Percentiles rank a stretch among this genome's conserved stretches.
Conservation (phyloP, 1,284 basidiomycete species). For the Sporisorium graminicola region DNA sequence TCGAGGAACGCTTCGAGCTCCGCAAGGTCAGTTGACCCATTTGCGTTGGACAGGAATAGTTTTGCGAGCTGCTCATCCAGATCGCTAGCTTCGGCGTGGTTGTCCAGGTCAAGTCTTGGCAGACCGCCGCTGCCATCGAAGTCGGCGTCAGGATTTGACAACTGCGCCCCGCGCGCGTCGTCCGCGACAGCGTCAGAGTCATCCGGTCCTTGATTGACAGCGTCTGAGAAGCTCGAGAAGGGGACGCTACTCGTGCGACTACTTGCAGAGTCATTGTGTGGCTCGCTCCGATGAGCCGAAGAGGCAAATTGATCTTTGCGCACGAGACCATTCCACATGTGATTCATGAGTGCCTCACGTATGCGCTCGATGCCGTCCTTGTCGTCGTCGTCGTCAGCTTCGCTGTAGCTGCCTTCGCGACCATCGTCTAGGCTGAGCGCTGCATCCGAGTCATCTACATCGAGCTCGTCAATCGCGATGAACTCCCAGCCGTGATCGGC, state of each 20-base stretch:
- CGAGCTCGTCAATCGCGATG: conserved; percentile 48
- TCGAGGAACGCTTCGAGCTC: conserved; percentile 52
- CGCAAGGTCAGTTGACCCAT: conserved; percentile 20
- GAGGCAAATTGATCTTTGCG: conserved; percentile 28
- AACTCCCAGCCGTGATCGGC: conserved; percentile 61
- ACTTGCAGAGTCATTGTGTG: background rate
- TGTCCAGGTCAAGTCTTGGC: conserved; percentile 6
- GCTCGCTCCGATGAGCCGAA: background rate
- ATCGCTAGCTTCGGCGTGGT: conserved; percentile 21
- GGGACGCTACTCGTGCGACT: background rate
- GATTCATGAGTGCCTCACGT: conserved; percentile 57
- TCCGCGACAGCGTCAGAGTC: conserved; percentile 4
- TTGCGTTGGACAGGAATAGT: conserved; percentile 30
- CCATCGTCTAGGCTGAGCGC: background rate
- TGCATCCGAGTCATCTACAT: conserved; percentile 6
- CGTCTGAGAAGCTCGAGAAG: conserved; percentile 19
- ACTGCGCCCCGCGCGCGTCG: conserved; percentile 1
- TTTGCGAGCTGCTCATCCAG: conserved; percentile 40
- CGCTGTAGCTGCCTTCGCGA: conserved; percentile 23
- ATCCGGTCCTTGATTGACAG: background rate
- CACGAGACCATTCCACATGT: conserved; percentile 57
- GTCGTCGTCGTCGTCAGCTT: conserved; percentile 29
- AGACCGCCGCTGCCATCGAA: background rate
- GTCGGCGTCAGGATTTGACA: background rate
- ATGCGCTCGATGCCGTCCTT: conserved; percentile 55